These are phyloP conservation scores for Haplosporangium gracile DNA, from an alignment of 192 early-diverging fungal species.

Conservation along the genomic window DNA sequence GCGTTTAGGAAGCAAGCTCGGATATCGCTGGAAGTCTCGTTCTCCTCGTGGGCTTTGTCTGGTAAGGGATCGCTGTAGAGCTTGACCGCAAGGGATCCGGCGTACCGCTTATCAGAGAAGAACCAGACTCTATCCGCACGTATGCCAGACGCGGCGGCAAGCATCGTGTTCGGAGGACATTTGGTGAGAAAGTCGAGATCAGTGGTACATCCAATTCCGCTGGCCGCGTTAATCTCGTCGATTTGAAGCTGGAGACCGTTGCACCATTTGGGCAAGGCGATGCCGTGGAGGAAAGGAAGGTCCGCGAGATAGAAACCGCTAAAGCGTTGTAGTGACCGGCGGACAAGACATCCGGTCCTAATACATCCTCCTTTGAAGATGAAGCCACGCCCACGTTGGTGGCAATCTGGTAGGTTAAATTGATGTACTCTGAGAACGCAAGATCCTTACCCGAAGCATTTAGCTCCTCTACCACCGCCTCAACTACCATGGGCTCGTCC, in stretches of 20 bases:
- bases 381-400: constrained; percentile 1
- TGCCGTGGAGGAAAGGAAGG: constrained; percentile 40
- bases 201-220: neutral
- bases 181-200: constrained; percentile 35
- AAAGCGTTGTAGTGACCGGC: constrained; percentile 34
- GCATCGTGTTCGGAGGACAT: constrained; percentile 27
- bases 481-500: constrained; percentile 36
- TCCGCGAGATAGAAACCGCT: constrained; percentile 24
- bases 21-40: too few species aligned
- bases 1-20: too few species aligned
- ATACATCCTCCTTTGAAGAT: constrained; percentile 12
- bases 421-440: constrained; percentile 24
- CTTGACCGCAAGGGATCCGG: constrained; percentile 38
- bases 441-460: constrained; percentile 9
- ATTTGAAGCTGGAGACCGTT: neutral
- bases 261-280: constrained; percentile 34
- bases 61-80: neutral
- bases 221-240: neutral
- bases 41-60: too few species aligned
- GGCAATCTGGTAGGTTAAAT: constrained; percentile 16
- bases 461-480: constrained; percentile 29
- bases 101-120: constrained; percentile 21
- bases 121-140: constrained; percentile 31
- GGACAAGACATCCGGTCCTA: constrained; percentile 31
- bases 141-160: neutral